Evolutionary conservation across 345 rosid genomes (phyloP).

Genomic region (Corchorus olitorius): DNA sequence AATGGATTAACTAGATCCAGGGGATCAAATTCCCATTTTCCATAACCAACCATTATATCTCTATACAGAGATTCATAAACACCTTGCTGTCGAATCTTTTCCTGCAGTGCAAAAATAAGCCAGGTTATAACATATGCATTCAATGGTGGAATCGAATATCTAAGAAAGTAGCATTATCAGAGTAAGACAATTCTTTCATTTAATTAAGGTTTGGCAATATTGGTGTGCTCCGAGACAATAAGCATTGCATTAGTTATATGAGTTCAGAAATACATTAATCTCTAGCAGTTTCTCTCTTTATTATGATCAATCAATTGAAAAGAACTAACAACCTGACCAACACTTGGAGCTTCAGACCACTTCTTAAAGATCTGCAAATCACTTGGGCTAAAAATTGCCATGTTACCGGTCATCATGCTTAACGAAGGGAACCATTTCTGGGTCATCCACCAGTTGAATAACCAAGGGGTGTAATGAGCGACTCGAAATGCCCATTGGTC

Average conservation of each 20-base stretch:
- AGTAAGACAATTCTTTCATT: background rate
- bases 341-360: conserved; percentile 38
- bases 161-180: background rate
- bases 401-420: conserved; percentile 47
- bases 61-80: conserved; percentile 58
- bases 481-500: conserved; percentile 67
- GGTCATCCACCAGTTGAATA: conserved; percentile 85
- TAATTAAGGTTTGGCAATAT: background rate
- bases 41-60: conserved; percentile 61
- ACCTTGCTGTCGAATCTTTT: conserved; percentile 69
- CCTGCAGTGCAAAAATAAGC: conserved; percentile 36
- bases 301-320: background rate
- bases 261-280: background rate
- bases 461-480: conserved; percentile 73
- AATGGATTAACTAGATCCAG: conserved; percentile 66
- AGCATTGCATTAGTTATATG: background rate
- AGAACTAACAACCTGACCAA: conserved; percentile 48
- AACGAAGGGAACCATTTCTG: conserved; percentile 75
- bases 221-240: background rate
- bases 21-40: conserved; percentile 85
- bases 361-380: conserved; percentile 50
- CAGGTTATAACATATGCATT: background rate
- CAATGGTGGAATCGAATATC: background rate
- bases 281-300: background rate
- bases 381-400: conserved; percentile 36